Evolutionary conservation across 2,329 filamentous ascomycete species (phyloP).

Genomic region (Ascochyta lentis): DNA sequence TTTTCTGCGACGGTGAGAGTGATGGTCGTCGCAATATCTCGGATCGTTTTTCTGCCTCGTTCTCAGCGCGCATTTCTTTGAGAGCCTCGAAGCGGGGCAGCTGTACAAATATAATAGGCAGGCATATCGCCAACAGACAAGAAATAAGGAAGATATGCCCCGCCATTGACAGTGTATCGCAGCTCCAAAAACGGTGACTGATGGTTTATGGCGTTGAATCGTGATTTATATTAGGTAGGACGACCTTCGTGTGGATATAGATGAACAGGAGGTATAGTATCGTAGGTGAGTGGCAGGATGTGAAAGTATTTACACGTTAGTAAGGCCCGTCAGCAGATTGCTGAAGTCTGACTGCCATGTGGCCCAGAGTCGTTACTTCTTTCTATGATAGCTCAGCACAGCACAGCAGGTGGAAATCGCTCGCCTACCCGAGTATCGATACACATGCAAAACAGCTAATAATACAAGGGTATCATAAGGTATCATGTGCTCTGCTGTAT

Average conservation of each 20-base stretch:
- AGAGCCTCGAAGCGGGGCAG: slow-evolving; percentile 20
- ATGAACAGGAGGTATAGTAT: not conserved
- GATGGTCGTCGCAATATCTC: slow-evolving; percentile 14
- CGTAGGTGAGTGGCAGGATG: not conserved
- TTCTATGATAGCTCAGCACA: not conserved
- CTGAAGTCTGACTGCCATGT: not conserved
- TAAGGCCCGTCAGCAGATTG: not conserved
- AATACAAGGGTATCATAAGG: slow-evolving; percentile 5
- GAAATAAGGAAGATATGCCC: slow-evolving; percentile 23
- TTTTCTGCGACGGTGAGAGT: slow-evolving; percentile 3
- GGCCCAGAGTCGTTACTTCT: not conserved
- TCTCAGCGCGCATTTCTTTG: slow-evolving; percentile 17
- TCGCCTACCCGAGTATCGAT: not conserved
- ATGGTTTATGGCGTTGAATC: not conserved
- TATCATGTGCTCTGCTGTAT: not conserved
- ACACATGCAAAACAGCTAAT: not conserved
- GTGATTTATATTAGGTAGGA: not conserved
- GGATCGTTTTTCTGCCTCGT: slow-evolving; percentile 21
- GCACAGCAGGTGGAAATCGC: not conserved
- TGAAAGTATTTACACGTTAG: not conserved
- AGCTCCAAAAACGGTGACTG: not conserved
- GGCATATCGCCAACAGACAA: slow-evolving; percentile 28
- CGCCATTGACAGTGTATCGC: not conserved
- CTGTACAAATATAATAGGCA: slow-evolving; percentile 35
- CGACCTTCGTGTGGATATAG: not conserved